A percentile compares a stretch with the other conserved stretches of the same genome.
These are phyloP conservation scores for Nannizziopsis barbatae DNA, from an alignment of 2,329 filamentous ascomycete species.

Conservation along the genomic window DNA sequence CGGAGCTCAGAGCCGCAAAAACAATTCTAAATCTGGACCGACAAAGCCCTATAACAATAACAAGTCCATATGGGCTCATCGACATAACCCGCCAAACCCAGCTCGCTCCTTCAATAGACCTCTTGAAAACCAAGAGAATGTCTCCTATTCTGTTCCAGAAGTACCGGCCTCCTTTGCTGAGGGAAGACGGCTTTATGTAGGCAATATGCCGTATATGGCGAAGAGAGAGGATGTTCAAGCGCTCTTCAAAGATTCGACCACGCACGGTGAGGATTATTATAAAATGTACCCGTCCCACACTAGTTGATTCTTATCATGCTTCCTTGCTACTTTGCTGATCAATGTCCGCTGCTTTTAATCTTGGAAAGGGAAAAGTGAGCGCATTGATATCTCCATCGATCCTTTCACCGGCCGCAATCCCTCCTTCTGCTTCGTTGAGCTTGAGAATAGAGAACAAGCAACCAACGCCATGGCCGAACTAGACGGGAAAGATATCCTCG, in stretches of 20 bases:
- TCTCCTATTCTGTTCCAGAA: not conserved
- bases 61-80: not conserved
- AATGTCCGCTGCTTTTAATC: constrained; percentile 12
- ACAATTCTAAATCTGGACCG: too few relatives aligned
- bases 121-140: not conserved
- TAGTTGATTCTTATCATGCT: not conserved
- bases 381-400: constrained; percentile 58
- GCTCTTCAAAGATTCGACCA: constrained; percentile 33
- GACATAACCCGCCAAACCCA: not conserved
- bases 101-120: not conserved
- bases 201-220: constrained; percentile 46
- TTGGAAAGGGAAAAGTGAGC: constrained; percentile 31
- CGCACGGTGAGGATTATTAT: constrained; percentile 24
- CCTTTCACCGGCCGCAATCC: constrained; percentile 58
- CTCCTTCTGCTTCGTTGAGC: constrained; percentile 64
- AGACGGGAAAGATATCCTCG: constrained; percentile 44
- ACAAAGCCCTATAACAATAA: not conserved
- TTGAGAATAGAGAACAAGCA: constrained; percentile 47
- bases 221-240: constrained; percentile 41
- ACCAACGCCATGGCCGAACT: constrained; percentile 48
- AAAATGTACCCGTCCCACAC: constrained; percentile 22
- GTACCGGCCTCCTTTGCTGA: constrained; percentile 24
- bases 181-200: constrained; percentile 42
- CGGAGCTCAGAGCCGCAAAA: too few relatives aligned
- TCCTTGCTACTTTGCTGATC: not conserved